Base-by-base conservation (phyloP, 2,329 filamentous ascomycete genomes). In the Neofusicoccum umdonicola region DNA sequence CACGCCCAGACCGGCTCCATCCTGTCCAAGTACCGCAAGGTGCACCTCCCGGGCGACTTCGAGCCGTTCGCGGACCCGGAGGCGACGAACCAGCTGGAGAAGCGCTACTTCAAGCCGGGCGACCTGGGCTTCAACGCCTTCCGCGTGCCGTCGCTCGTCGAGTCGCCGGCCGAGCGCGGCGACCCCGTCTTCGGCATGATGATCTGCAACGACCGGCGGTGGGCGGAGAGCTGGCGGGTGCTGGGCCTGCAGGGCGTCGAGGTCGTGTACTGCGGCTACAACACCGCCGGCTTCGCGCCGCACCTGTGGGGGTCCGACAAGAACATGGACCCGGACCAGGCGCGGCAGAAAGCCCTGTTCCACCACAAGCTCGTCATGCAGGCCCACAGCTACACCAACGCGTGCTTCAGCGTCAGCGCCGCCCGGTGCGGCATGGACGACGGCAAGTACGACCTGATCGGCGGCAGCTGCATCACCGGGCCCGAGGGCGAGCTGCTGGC, bases 171-270 rank as follows among this genome's bases (percentile, higher is more conserved):
- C 12, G 71, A 71, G 2, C 73, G 73, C 22, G 80, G 79, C 0
- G 82, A 85, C 67, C 80, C 82, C 3, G 83, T 85, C 47, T 64
- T 84, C 37, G 75, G 83, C 11, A 84, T 84, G 81, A 77, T 85
- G 72, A 84, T 85, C 64, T 85, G 83, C 72, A 85, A 85, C 67
- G 83, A 84, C 70, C 71, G 82, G 4, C 74, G 83, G 12, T 85
- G 82, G 83, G 75, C 80, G 0, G 83, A 85, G 68, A 78, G 77
- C 3, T 85, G 83, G 82, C 73, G 83, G 27, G 76, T 75, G 22
- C 80, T 84, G 64, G 83, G 82, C 0, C 74, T 85, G 8, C 82
- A 84, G 68, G 82, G 82, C 13, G 77, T 78, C 4, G 81, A 83
- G 68, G 69, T 83, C 13, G 74, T 82, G 2, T 71, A 80, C 41